These are phyloP conservation scores for Neckera pumila DNA, from an alignment of 225 moss, liverwort and hornwort species.

Conservation along the genomic window DNA sequence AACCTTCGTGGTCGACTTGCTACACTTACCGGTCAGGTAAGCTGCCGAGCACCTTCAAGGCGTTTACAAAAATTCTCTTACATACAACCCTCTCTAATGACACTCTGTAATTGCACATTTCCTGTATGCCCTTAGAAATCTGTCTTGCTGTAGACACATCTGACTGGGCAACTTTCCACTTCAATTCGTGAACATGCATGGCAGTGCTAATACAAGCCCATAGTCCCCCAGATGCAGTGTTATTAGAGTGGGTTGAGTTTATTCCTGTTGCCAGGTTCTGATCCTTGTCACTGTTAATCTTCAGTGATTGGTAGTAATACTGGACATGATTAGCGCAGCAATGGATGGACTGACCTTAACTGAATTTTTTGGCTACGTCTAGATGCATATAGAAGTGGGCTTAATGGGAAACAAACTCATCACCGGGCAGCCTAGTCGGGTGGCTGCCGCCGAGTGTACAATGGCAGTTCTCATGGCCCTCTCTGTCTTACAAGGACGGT, in stretches of 20 bases:
- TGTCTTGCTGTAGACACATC: background rate
- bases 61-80: background rate
- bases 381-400: conserved; percentile 89
- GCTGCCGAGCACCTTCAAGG: background rate
- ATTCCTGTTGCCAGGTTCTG: background rate
- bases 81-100: background rate
- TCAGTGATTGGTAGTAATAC: background rate
- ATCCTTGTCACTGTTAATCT: background rate
- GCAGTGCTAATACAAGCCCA: background rate
- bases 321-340: background rate
- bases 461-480: conserved; percentile 55
- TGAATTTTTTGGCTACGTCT: background rate
- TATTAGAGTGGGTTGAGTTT: background rate
- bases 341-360: background rate
- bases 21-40: conserved; percentile 59
- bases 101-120: background rate
- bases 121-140: background rate
- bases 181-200: background rate
- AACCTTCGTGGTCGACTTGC: conserved; percentile 75
- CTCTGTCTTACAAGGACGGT: conserved; percentile 63
- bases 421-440: conserved; percentile 27
- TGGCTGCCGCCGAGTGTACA: conserved; percentile 48
- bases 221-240: background rate
- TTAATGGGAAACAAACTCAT: conserved; percentile 66
- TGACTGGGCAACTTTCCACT: background rate